Percentiles rank a stretch among this genome's conserved stretches.
These are phyloP conservation scores for Pseudopithomyces maydicus DNA, from an alignment of 2,329 filamentous ascomycete species.

Conservation along the genomic window DNA sequence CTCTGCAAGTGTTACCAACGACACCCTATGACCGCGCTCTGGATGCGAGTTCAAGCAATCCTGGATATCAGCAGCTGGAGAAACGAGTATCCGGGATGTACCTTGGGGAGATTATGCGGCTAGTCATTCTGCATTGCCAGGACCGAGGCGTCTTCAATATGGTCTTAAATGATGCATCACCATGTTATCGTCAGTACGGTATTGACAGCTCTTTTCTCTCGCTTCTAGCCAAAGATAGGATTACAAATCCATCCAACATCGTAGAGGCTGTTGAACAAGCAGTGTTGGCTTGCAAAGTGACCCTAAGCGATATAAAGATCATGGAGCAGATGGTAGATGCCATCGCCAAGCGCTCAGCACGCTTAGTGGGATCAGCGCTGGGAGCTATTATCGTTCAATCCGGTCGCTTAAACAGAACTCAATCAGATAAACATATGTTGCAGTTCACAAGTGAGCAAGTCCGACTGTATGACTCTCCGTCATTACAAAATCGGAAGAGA, in stretches of 20 bases:
- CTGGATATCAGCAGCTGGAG: constrained; percentile 97
- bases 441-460: neutral
- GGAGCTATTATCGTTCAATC: constrained; percentile 2
- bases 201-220: constrained; percentile 89
- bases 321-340: neutral
- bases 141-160: constrained; percentile 72
- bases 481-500: neutral
- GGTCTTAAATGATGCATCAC: constrained; percentile 69
- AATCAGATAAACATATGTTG: neutral
- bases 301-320: neutral
- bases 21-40: constrained; percentile 82
- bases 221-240: constrained; percentile 60
- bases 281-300: neutral
- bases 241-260: neutral
- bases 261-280: neutral
- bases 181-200: constrained; percentile 79
- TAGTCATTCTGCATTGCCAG: constrained; percentile 70
- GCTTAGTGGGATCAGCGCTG: neutral
- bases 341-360: neutral
- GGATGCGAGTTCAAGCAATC: constrained; percentile 82
- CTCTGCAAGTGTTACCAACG: constrained; percentile 82
- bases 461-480: neutral
- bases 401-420: neutral
- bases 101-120: constrained; percentile 87
- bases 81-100: constrained; percentile 99